Evolutionary conservation across 768 basidiomycete species (phyloP).

Genomic region (Royoungia palumana): DNA sequence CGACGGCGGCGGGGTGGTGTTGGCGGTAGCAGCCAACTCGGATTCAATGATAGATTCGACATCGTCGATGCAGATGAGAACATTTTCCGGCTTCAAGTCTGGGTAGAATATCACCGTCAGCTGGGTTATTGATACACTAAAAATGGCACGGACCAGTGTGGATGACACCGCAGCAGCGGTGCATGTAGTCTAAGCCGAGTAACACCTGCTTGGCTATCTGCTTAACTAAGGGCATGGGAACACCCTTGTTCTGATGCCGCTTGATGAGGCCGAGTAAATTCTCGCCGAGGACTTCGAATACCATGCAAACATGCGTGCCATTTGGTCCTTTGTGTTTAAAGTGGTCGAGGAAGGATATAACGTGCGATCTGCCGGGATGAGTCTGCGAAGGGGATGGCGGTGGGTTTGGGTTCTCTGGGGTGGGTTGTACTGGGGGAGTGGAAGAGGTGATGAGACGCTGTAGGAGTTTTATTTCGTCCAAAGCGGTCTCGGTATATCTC

Average conservation of each 20-base stretch:
- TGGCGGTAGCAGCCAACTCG: constrained; percentile 56
- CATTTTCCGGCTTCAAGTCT: constrained; percentile 98
- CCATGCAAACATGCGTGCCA: constrained; percentile 98
- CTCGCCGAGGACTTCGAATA: constrained; percentile 97
- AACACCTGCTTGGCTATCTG: constrained; percentile 98
- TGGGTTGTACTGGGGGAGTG: constrained; percentile 49
- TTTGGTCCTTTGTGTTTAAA: constrained; percentile 97
- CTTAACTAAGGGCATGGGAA: constrained; percentile 87
- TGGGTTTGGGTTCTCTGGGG: constrained; percentile 49
- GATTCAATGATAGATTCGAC: constrained; percentile 89
- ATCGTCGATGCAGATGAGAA: constrained; percentile 94
- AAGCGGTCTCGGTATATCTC: constrained; percentile 95
- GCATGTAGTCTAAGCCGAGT: constrained; percentile 96
- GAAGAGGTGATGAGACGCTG: constrained; percentile 90
- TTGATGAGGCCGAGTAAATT: constrained; percentile 96
- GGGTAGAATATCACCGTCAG: constrained; percentile 12
- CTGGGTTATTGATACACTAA: neutral
- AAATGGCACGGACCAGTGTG: constrained; percentile 65
- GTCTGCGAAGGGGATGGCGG: constrained; percentile 55
- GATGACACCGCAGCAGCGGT: constrained; percentile 94
- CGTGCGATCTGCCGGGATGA: constrained; percentile 89
- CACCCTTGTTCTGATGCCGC: constrained; percentile 96
- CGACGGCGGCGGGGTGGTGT: constrained; percentile 37
- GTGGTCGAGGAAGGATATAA: constrained; percentile 96
- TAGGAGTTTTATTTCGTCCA: constrained; percentile 98